Evolutionary conservation across 2,329 filamentous ascomycete species (phyloP), one percentile per base, ranked within the genome.

Genomic region (Fusarium liriodendri): DNA sequence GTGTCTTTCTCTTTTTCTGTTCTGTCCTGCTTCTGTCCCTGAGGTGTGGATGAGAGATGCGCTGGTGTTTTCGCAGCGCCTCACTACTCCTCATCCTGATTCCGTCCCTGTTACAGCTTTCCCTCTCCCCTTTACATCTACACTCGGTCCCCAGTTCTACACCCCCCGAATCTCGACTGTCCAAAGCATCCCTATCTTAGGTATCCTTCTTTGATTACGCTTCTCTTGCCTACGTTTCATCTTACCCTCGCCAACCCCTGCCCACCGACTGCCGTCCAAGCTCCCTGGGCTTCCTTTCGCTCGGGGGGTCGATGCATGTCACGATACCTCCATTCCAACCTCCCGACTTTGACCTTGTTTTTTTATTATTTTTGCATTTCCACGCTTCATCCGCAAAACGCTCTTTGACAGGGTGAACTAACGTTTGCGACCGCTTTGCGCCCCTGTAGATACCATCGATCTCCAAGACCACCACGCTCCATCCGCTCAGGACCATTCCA

Each of bases 381-480:
- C 35, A 55, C 55, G 52, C 42, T 63, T 67, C 40, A 40, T 27
- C 47, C n/a, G 54, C 47, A 27, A 33, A 25, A 35, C 62, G 57
- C 58, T 57, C 52, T 62, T 70, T 52, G 59, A 58, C 64, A 64
- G 52, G 27, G 27, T 68, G 55, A 52, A 77, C 76, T 79, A 62
- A 79, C 73, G 18, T 58, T 62, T 45, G 62, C 59, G 62, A 68
- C 61, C 58, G 32, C 27, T 67, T 72, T 67, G 58, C 38, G n/a
- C 42, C 33, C 63, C 29, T 70, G 54, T 66, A 97, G 96, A 98
- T 86, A 97, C 96, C 72, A 93, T 98, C 84, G 97, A 98, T 85
- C 91, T 98, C 62, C 97, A 98, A 88, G 91, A 95, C 84, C 93
- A 91, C 80, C 87, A 92, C 79, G 88, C 93, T 68, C 95, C 95